Evolutionary conservation across 108 stramenopile species (phyloP), one percentile per base, ranked within the genome.

Genomic region (Chaetoceros tenuissimus): DNA sequence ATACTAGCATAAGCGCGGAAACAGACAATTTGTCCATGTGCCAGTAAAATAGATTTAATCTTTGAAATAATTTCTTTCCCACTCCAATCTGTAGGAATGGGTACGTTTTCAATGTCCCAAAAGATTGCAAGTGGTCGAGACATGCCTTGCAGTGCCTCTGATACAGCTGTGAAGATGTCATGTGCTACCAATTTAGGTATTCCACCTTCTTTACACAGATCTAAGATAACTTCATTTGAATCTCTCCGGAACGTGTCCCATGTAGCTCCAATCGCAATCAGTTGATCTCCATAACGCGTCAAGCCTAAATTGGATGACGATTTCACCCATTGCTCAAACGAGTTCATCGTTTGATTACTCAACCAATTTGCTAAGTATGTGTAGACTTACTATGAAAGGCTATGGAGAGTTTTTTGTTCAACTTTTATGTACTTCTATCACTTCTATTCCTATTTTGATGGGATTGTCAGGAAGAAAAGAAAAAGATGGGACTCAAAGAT

Each of bases 31-130:
- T 68, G 18, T 17, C 52, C 72, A 48, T 59, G 63, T 13, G 50
- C 67, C 2, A 57, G 24, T 0, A 73, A 45, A 24, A 62, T 73
- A 10, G 34, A 5, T 28, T 68, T 73, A 31, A 73, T 46, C 3
- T 56, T 28, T 2, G 28, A 16, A 1, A 46, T 29, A 17, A 68
- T 26, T 21, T 57, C 51, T 1, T 30, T 30, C 21, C 58, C 68
- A 28, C 53, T 74, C n/a, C n/a, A 47, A 20, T n/a, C 45, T 3
- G 47, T 21, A 7, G 64, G 73, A 19, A 74, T 61, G 3, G 73
- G 59, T 49, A 69, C 47, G 46, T 69, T 74, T 24, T 74, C 73
- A 46, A 74, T 21, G 58, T 69, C 73, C 73, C 63, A 74, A 31
- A 74, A 74, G 23, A 74, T 61, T 2, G 66, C 66, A 51, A 69